Conservation (phyloP, 805 yeast genomes). For the Zygosaccharomyces pseudorouxii region DNA sequence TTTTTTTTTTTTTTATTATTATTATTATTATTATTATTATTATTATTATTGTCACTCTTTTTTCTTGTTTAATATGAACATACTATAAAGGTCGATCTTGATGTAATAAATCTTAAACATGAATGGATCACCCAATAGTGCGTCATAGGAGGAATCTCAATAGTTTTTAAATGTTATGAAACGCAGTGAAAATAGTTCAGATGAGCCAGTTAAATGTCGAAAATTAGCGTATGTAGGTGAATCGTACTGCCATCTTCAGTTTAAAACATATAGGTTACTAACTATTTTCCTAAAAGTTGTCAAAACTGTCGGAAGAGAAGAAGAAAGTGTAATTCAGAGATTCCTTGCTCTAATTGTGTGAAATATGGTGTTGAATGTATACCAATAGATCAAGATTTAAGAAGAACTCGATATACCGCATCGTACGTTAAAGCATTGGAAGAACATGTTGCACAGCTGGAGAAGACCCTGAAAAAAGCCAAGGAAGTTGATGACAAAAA, state of each 20-base stretch:
- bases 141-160: background rate
- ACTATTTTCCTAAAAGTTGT: slow-evolving; percentile 12
- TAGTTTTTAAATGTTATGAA: background rate
- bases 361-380: slow-evolving; percentile 42
- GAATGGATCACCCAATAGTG: background rate
- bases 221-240: slow-evolving; percentile 9
- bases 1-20: no score
- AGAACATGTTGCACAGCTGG: slow-evolving; percentile 22
- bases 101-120: background rate
- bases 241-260: background rate
- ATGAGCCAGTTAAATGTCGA: background rate
- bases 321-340: slow-evolving; percentile 43
- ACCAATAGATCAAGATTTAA: slow-evolving; percentile 40
- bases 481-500: slow-evolving; percentile 6
- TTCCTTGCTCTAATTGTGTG: slow-evolving; percentile 45
- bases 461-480: slow-evolving; percentile 10
- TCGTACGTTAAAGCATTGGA: slow-evolving; percentile 43
- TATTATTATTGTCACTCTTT: background rate
- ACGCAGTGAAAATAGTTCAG: background rate
- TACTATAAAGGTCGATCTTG: background rate
- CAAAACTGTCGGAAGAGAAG: slow-evolving; percentile 24
- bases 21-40: no score
- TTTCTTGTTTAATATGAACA: background rate
- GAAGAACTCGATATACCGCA: slow-evolving; percentile 43
- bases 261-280: background rate